phyloP scores from a whole-genome alignment of 352 stramenopile species.

The Saprolegnia parasitica region DNA sequence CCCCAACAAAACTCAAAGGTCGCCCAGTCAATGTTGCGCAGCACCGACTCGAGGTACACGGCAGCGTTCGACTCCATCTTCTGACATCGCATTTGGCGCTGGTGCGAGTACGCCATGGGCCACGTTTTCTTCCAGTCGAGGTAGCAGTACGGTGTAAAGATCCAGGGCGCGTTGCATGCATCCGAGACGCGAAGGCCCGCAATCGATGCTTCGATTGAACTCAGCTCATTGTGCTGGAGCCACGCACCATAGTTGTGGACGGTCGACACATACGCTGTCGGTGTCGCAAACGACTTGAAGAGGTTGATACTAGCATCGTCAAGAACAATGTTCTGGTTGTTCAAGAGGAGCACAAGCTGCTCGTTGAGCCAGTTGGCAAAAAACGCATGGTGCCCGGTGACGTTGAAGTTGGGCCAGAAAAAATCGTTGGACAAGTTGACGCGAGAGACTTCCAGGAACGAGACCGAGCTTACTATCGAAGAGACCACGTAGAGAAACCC shows the following conservation, averaged over 20 bases:
- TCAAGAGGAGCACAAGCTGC: background rate
- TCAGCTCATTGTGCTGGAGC: slow-evolving; percentile 1
- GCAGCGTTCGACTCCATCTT: slow-evolving; percentile 7
- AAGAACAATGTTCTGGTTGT: background rate
- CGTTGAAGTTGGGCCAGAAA: slow-evolving; percentile 12
- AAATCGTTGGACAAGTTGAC: slow-evolving; percentile 8
- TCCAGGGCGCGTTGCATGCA: slow-evolving; percentile 14
- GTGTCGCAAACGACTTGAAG: background rate
- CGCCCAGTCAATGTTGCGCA: slow-evolving; percentile 18
- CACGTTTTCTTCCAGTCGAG: slow-evolving; percentile 9
- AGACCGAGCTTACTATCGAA: background rate
- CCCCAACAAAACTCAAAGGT: background rate
- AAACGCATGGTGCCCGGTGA: background rate
- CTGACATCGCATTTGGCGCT: slow-evolving; percentile 17
- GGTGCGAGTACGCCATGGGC: slow-evolving; percentile 5
- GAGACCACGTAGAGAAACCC: background rate
- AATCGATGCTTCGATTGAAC: background rate
- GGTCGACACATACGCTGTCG: background rate
- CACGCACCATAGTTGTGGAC: background rate
- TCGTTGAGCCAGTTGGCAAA: slow-evolving; percentile 17
- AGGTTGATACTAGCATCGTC: background rate
- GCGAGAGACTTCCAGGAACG: background rate
- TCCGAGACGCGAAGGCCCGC: slow-evolving; percentile 5
- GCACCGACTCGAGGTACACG: slow-evolving; percentile 8
- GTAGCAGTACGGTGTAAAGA: slow-evolving; percentile 19